A percentile compares a stretch with the other conserved stretches of the same genome.
These are phyloP conservation scores for Guillardia theta DNA, from an alignment of 78 protist genomes.

Conservation along the genomic window DNA sequence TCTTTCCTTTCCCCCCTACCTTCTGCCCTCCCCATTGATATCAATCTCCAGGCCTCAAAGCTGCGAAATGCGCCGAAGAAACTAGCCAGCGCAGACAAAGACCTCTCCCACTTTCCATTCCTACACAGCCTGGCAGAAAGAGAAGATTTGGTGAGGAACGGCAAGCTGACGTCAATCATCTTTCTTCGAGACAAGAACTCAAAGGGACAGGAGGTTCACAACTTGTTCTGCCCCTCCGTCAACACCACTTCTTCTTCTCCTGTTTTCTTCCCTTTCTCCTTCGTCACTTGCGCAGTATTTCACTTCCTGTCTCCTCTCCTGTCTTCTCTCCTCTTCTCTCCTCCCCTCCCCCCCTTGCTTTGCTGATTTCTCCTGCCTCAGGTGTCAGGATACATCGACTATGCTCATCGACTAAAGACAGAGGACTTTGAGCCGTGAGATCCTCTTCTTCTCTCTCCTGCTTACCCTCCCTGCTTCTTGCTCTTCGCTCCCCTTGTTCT, in stretches of 20 bases:
- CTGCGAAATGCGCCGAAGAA: conserved; percentile 26
- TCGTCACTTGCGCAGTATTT: too few relatives aligned
- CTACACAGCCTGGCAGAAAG: conserved; percentile 74
- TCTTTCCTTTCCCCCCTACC: too few relatives aligned
- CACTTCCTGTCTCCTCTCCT: too few relatives aligned
- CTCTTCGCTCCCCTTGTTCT: too few relatives aligned
- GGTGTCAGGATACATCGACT: conserved; percentile 87
- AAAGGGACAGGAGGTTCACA: conserved; percentile 87
- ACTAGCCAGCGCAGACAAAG: conserved; percentile 56
- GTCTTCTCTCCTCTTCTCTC: too few relatives aligned
- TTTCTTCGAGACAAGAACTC: conserved; percentile 80
- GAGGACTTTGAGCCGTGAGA: conserved; percentile 76
- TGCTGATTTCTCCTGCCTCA: too few relatives aligned
- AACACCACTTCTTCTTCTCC: too few relatives aligned
- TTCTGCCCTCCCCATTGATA: too few relatives aligned
- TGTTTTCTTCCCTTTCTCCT: too few relatives aligned
- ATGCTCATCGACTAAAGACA: conserved; percentile 77
- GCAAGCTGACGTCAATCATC: conserved; percentile 77
- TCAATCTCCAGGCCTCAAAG: too few relatives aligned
- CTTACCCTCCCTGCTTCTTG: too few relatives aligned
- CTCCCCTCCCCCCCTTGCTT: background rate
- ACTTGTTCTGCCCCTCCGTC: conserved; percentile 37
- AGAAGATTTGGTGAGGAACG: conserved; percentile 76
- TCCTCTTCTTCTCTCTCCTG: too few relatives aligned
- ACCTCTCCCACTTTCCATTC: conserved; percentile 60